Evolutionary conservation across 805 yeast genomes (phyloP), one percentile per base, ranked within the genome.

Genomic region (Monosporozyma unispora): DNA sequence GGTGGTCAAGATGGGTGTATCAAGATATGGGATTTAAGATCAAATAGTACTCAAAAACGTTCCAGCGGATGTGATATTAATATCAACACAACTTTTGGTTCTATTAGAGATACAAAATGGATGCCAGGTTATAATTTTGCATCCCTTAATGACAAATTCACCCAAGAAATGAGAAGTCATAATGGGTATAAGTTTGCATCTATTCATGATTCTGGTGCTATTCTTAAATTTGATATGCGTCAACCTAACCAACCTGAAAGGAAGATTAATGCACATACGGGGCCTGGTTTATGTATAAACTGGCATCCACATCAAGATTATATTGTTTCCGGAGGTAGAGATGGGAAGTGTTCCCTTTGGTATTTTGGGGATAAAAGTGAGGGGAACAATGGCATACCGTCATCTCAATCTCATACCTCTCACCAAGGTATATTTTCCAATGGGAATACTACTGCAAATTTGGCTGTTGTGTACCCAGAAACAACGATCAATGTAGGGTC

Each of bases 261-360:
- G 47, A 80, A 82, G 51, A 75, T 93, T 62, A 86, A 84, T 58
- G 95, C 96, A 3, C 98, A 91, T 62, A 78, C 88, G 2, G 96
- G 96, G 0, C 95, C 96, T 2, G 98, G 96, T 0, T 70, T 90
- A 16, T 79, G 95, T 4, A 66, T 93, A 4, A 89, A 87, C 58
- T 89, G 96, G 82, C 96, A 90, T 61, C 95, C 95, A 0, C 82
- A 80, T 37, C 63, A 75, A 35, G 96, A 90, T 54, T 86, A 82
- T 58, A 77, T 93, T 19, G 82, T 83, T 4, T 87, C 96, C 19
- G 97, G 97, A 14, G 99, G 99, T 7, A 75, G 97, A 58, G 99
- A 93, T 66, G 83, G 84, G 48, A 64, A 65, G 50, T 60, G 66
- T 33, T 63, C 64, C 38, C 49, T 64, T 12, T 66, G 70, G 70